phyloP scores from a whole-genome alignment of 2,329 filamentous ascomycete genomes.

The Trichoderma cornu-damae region DNA sequence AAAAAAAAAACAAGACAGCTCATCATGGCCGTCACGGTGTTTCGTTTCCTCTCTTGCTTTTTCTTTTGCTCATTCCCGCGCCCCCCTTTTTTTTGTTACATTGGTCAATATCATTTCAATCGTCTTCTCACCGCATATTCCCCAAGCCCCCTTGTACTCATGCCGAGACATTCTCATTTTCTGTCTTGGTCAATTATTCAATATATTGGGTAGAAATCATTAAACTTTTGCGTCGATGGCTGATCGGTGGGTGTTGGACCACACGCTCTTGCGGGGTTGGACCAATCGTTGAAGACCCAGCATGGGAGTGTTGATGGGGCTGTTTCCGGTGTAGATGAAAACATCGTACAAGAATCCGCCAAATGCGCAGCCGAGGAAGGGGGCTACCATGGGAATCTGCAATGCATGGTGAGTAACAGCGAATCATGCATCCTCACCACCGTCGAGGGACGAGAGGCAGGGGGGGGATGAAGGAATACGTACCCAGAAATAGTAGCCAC shows the following conservation, averaged over 20 bases:
- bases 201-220: background rate
- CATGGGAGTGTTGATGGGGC: conserved; percentile 63
- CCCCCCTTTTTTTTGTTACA: conserved; percentile 1
- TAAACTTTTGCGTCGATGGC: conserved; percentile 20
- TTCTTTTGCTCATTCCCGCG: too few relatives aligned
- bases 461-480: background rate
- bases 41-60: background rate
- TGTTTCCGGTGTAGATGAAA: conserved; percentile 65
- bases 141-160: background rate
- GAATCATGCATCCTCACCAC: background rate
- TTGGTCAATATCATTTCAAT: background rate
- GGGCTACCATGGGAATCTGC: conserved; percentile 66
- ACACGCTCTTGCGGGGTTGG: conserved; percentile 32
- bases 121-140: background rate
- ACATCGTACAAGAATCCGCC: conserved; percentile 64
- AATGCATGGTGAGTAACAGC: conserved; percentile 11
- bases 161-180: conserved; percentile 13
- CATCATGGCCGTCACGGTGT: background rate
- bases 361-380: conserved; percentile 59
- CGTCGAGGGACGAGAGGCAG: conserved; percentile 17
- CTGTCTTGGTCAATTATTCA: conserved; percentile 7
- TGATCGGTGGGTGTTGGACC: conserved; percentile 34
- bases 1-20: background rate
- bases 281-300: conserved; percentile 55
- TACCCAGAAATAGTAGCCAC: conserved; percentile 70